Evolutionary conservation across 2,329 filamentous ascomycete species (phyloP).

Genomic region (Sarocladium kiliense): DNA sequence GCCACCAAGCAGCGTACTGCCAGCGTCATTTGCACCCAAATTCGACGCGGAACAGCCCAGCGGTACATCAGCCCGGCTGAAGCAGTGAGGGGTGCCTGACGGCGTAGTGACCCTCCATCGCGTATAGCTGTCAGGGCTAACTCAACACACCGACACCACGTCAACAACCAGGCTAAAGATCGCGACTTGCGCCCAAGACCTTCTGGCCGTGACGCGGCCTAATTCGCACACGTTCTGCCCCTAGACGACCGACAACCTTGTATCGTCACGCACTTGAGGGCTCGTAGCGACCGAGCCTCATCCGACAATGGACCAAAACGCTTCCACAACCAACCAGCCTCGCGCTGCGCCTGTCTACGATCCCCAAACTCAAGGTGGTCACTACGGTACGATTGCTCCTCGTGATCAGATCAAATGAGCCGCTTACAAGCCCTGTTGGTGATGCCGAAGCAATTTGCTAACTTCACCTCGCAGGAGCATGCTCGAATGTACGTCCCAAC

Average conservation of each 20-base stretch:
- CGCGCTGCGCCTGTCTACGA: slow-evolving; percentile 66
- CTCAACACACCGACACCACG: slow-evolving; percentile 5
- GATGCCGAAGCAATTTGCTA: slow-evolving; percentile 10
- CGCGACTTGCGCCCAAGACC: not conserved
- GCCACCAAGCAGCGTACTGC: not conserved
- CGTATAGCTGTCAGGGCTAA: not conserved
- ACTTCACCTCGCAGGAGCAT: slow-evolving; percentile 34
- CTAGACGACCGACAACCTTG: not conserved
- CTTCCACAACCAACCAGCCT: slow-evolving; percentile 50
- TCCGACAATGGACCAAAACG: slow-evolving; percentile 33
- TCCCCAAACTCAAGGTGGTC: slow-evolving; percentile 61
- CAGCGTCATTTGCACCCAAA: not conserved
- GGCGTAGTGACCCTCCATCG: not conserved
- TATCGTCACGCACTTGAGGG: not conserved
- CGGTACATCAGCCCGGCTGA: not conserved
- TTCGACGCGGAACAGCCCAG: not conserved
- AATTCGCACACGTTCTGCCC: not conserved
- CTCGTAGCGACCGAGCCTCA: not conserved
- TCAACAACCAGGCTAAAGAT: not conserved
- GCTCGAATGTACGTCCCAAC: slow-evolving; percentile 33
- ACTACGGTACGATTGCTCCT: slow-evolving; percentile 60
- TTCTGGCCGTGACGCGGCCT: not conserved
- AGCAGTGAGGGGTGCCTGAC: slow-evolving; percentile 1
- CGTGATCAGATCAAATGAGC: too few relatives aligned
- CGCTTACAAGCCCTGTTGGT: not conserved